Evolutionary conservation across 2,329 filamentous ascomycete genomes (phyloP), one percentile per base, ranked within the genome.

Genomic region (Fusarium ramigenum): DNA sequence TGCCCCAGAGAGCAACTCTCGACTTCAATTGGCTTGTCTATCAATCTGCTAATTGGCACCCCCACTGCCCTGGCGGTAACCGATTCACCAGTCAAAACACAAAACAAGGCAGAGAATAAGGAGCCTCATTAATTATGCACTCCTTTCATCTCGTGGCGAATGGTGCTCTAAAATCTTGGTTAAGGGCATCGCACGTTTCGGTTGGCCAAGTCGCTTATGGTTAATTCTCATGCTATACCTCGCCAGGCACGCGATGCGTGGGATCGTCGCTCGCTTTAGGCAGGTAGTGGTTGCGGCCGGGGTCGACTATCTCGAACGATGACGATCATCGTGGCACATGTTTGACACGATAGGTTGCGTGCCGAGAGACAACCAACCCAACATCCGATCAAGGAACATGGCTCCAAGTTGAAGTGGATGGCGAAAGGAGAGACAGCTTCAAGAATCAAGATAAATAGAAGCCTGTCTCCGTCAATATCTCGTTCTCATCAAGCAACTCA

Each of bases 391-490:
- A 46, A 52, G 34, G 40, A 34, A 28, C 30, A 70, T 46, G 46
- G 34, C 37, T 25, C 42, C 15, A 40, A 42, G 52, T 36, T 53
- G 52, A 49, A n/a, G 47, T 39, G 60, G 47, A 15, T 12, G 39
- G 10, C 40, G 16, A 28, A 25, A 65, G 66, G 66, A 59, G 49
- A 34, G 28, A 36, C 52, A 58, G 21, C 30, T 32, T 58, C 11
- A 19, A 71, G 70, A 73, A 23, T 54, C 11, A 30, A 71, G 70
- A 73, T 73, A 73, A 73, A 73, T 74, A 73, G 66, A 62, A 58
- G 34, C 42, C 28, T 43, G 43, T 57, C 66, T 57, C 49, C 14
- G 16, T 9, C 40, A 46, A 25, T 7, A 15, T 40, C 40, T 37
- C 30, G 8, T 59, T 54, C 58, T 57, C 69, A 69, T 64, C 68